Evolutionary conservation across 2,329 filamentous ascomycete genomes (phyloP), one percentile per base, ranked within the genome.

Genomic region (Neofusicoccum cordaticola): DNA sequence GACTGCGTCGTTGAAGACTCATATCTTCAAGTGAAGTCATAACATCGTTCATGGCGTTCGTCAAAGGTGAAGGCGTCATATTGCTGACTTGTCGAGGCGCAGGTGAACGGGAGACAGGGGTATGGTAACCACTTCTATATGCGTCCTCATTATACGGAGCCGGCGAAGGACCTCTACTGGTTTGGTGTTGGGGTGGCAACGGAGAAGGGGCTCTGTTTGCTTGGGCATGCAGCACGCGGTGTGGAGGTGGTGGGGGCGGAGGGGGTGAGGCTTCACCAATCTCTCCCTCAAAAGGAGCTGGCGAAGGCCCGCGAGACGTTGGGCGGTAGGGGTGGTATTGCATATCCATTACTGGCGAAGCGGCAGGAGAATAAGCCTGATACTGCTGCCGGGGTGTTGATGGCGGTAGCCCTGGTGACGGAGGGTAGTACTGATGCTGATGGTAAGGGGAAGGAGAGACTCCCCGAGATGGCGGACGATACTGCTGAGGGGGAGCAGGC

Each of bases 21-120:
- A 99, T 91, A 66, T 93, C 93, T 73, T 96, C 90, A 48, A 99
- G 79, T 64, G 95, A 96, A 69, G 95, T 92, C 87, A 98, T 97
- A 3, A 99, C 93, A 76, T 96, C 94, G 73, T 98, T 94, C 93
- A 99, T 99, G 1, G 95, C 95, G 75, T 93, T 92, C 66, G 95
- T 86, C 2, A 99, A 81, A 0, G 95, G 95, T 2, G 95, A 98
- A 1, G 95, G 95, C 0, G 95, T 99, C 75, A 44, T 82, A 81
- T 51, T 83, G 22, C 67, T 69, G 53, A 69, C 67, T 48, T 65
- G 66, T n/a, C 56, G n/a, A 9, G 73, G 73, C 48, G 71, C 86
- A 1, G 90, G 88, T 4, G 92, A 93, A 3, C 87, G 87, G 2
- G 88, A 89, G 41, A 81, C 83, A 0, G 90, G 89, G 1, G 90